Base-by-base conservation (phyloP, 106 monocot species). In the Allium fistulosum region DNA sequence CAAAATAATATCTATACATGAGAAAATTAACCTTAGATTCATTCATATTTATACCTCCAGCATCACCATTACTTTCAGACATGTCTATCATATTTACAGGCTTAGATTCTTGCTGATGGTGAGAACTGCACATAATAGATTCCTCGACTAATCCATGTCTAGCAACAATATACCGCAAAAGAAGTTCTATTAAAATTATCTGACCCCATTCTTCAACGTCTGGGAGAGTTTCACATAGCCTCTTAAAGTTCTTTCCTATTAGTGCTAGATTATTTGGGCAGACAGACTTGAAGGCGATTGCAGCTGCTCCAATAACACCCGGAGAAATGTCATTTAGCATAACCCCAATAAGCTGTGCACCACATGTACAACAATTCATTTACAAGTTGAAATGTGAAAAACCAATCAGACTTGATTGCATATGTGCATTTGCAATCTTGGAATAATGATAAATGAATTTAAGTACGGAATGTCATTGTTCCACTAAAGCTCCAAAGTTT, bases 161-260 rank as follows among this genome's bases (percentile, higher is more conserved):
- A 62, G 97, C 92, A 58, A 90, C 66, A 17, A 83, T 76, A 78
- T 92, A 93, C 50, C 97, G 72, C 67, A 99, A 62, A 66, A 99
- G 82, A 72, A 92, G 83, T 53, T 99, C 87, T 64, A 85, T 85
- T 68, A 99, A 71, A 71, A 80, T 49, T 77, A 99, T 85, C 66
- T 99, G 97, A 18, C 93, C 86, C 97, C 97, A 99, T 66, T 99
- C 97, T 37, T 93, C 97, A 67, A 92, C 75, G 69, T 99, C 97
- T 59, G 92, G 97, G 53, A 99, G 84, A 26, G 77, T 84, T 69
- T 92, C 89, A 76, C 97, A 92, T 26, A 99, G 49, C 62, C 82
- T 89, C 77, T 75, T 87, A 74, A 87, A 99, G 59, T 70, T 75
- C 76, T 77, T 87, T 5, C 80, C 78, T 48, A 99, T 79, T 11